Percentiles rank a stretch among this genome's conserved stretches.
These are phyloP conservation scores for Thraustotheca clavata DNA, from an alignment of 352 stramenopile genomes.

Conservation along the genomic window DNA sequence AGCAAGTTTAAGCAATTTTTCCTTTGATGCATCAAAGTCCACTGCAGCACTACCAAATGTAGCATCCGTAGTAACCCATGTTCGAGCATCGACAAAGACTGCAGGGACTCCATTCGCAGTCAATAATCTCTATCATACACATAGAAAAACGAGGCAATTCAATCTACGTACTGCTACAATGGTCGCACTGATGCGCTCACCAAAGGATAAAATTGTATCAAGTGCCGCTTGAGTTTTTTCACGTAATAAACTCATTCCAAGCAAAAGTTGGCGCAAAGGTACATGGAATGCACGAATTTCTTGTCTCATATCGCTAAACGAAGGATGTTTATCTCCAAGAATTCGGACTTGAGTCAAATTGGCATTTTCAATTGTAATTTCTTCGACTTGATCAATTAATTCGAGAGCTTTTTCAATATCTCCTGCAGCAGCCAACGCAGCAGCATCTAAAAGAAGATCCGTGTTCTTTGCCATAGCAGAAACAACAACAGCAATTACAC, in stretches of 20 bases:
- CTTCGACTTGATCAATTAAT: slow-evolving; percentile 51
- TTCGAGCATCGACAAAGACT: slow-evolving; percentile 53
- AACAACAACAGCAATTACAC: slow-evolving; percentile 60
- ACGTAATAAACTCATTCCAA: slow-evolving; percentile 63
- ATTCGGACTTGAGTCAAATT: slow-evolving; percentile 51
- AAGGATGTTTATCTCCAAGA: slow-evolving; percentile 4
- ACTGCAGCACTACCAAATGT: slow-evolving; percentile 69
- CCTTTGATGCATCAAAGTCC: slow-evolving; percentile 65
- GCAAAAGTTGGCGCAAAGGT: slow-evolving; percentile 63
- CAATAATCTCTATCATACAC: slow-evolving; percentile 20
- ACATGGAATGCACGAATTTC: slow-evolving; percentile 56
- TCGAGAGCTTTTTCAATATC: slow-evolving; percentile 35
- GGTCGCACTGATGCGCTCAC: slow-evolving; percentile 61
- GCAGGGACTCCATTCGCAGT: slow-evolving; percentile 53
- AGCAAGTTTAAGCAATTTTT: slow-evolving; percentile 41
- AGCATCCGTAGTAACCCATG: slow-evolving; percentile 67
- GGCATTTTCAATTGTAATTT: slow-evolving; percentile 51
- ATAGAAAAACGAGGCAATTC: background rate
- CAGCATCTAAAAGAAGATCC: slow-evolving; percentile 57
- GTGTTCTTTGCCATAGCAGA: slow-evolving; percentile 76
- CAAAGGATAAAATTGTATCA: slow-evolving; percentile 71
- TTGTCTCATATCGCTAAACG: slow-evolving; percentile 44
- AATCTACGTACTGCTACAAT: slow-evolving; percentile 56
- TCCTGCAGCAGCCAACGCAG: slow-evolving; percentile 45
- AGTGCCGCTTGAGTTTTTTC: slow-evolving; percentile 59